Evolutionary conservation across 148 eudicot species (phyloP).

Genomic region (Spergularia marina): DNA sequence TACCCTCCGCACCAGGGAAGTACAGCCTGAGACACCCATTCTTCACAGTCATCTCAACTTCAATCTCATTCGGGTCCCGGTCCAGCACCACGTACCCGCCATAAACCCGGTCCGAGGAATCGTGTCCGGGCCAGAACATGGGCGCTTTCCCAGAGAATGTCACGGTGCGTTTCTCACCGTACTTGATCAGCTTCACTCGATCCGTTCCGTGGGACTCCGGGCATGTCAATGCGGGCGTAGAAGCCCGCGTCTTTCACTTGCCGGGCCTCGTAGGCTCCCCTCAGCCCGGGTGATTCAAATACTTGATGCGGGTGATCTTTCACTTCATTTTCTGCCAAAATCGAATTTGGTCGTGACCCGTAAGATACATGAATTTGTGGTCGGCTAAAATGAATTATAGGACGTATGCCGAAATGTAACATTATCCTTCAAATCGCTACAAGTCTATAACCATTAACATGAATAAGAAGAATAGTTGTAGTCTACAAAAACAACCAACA

Average conservation of each 20-base stretch:
- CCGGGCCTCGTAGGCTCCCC: conserved; percentile 15
- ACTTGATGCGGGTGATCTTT: not conserved
- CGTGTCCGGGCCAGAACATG: not conserved
- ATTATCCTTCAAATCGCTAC: too few species aligned
- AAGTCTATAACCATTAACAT: too few species aligned
- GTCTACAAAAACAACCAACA: too few species aligned
- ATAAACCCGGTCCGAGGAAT: not conserved
- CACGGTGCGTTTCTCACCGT: conserved; percentile 13
- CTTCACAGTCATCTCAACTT: conserved; percentile 4
- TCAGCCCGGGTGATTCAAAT: not conserved
- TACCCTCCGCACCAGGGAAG: conserved; percentile 1
- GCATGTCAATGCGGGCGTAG: conserved; percentile 17
- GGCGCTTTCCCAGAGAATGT: conserved; percentile 10
- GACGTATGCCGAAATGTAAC: too few species aligned
- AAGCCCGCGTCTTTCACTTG: not conserved
- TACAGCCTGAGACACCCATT: conserved; percentile 5
- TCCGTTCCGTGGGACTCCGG: conserved; percentile 11
- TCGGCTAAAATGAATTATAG: too few species aligned
- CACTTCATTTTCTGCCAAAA: not conserved
- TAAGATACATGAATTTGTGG: too few species aligned
- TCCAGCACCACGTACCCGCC: conserved; percentile 7
- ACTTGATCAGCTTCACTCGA: not conserved
- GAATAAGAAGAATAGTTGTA: too few species aligned
- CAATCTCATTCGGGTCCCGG: not conserved
- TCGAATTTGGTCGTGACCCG: too few species aligned